Evolutionary conservation across 768 basidiomycete species (phyloP), one percentile per base, ranked within the genome.

Genomic region (Mycena chlorophos): DNA sequence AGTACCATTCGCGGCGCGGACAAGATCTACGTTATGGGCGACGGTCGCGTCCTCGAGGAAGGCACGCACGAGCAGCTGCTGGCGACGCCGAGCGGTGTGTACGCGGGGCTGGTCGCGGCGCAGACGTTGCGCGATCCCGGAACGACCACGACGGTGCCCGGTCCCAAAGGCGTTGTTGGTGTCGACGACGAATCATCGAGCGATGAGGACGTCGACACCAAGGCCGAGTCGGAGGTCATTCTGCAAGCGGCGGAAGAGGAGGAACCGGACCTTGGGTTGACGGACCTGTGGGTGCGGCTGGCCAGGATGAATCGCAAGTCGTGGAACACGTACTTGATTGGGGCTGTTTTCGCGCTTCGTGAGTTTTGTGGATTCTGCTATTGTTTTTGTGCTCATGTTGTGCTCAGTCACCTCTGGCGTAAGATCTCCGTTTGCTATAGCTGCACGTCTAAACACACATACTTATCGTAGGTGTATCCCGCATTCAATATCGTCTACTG

Each of bases 11-110:
- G 87, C 73, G 86, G 89, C 66, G 91, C 91, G 2, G 81, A 91
- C 69, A 74, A 84, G 51, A 92, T 92, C 53, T 88, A 87, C 65
- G 92, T 96, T 60, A 93, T 96, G 89, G 93, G 91, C 42, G 87
- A 87, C 2, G 93, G 93, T 1, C 74, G 82, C 30, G 82, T 95
- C 43, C 72, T 94, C 49, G 92, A 96, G 71, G 73, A 78, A 19
- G 93, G 93, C 10, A 91, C 84, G 0, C 93, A 96, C 68, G 69
- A 80, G 46, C 81, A 89, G 31, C 81, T 94, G 4, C 68, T 92
- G 31, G 57, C 69, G 1, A 63, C 78, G 46, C 68, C 77, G 39
- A 75, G 81, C 17, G 83, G 91, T 49, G 75, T 87, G 2, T 94
- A 94, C 71, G 73, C 84, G 4, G 80, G 82, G 27, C 83, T 94